Evolutionary conservation across 2,329 filamentous ascomycete species (phyloP), one percentile per base, ranked within the genome.

Genomic region (Kalmusia sp.): DNA sequence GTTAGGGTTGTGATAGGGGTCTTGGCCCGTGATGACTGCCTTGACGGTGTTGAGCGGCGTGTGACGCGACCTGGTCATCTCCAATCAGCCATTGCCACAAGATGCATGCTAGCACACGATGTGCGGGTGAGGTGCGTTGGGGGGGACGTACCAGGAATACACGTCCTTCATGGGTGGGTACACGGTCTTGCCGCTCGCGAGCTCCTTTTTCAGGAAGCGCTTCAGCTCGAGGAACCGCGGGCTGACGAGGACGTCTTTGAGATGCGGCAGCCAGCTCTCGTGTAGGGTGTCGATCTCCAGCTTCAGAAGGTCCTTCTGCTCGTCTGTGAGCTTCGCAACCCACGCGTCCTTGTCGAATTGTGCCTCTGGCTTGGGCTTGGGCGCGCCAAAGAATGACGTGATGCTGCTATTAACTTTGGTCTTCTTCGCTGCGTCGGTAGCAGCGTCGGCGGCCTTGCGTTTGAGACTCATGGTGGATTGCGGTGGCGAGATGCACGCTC

Each of bases 1-100:
- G 75, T 96, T 96, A 73, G 86, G 75, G 73, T 96, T 96, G 80
- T 99, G 95, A 76, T 99, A 99, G 2, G 95, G 95, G 73, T 99
- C 95, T 79, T 99, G 95, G 61, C 95, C 95, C 49, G 98, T 77
- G 69, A 99, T 92, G 55, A 99, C 93, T 52, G 90, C 90, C 75
- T 96, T 96, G 73, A 98, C 93, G 12, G 83, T 88, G 78, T 88
- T 80, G 64, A 99, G 87, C 6, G 95, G 93, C 0, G 93, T 97
- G 74, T 96, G 90, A 22, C 92, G 90, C 55, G 93, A 97, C 93
- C 93, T 97, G 54, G 25, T 22, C 17, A 5, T 19, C 21, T 25
- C 38, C 40, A 15, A 40, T 62, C 35, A 62, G 57, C 51, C 17
- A 22, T 22, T 38, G 41, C 27, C 3, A 33, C 35, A 3, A 3